phyloP scores from a whole-genome alignment of 2,329 filamentous ascomycete species.

The Pestalotiopsis sp. region DNA sequence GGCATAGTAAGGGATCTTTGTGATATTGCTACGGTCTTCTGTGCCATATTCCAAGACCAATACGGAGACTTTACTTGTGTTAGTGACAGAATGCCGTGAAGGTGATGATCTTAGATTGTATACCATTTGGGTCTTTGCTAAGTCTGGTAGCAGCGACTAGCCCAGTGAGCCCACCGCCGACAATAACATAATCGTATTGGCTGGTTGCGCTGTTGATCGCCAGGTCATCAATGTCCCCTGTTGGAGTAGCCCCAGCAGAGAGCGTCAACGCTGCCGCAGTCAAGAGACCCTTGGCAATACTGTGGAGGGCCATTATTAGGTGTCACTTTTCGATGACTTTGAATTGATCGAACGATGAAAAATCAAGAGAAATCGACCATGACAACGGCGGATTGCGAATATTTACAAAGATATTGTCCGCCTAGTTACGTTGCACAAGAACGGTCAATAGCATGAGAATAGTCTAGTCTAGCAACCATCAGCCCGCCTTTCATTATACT shows the following conservation, averaged over 20 bases:
- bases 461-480: too few relatives aligned
- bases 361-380: too few relatives aligned
- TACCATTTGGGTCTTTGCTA: constrained; percentile 14
- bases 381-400: too few relatives aligned
- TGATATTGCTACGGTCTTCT: constrained; percentile 3
- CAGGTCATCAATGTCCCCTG: neutral
- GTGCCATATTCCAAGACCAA: constrained; percentile 12
- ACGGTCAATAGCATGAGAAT: too few relatives aligned
- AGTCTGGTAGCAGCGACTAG: constrained; percentile 18
- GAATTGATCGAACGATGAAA: too few relatives aligned
- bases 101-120: neutral
- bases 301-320: too few relatives aligned
- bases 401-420: too few relatives aligned
- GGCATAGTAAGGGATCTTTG: constrained; percentile 13
- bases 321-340: too few relatives aligned
- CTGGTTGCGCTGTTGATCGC: neutral
- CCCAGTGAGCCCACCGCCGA: constrained; percentile 18
- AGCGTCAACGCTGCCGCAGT: neutral
- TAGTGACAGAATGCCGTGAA: neutral
- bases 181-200: constrained; percentile 16
- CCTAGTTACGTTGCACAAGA: too few relatives aligned
- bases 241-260: neutral
- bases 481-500: too few relatives aligned
- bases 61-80: constrained; percentile 6
- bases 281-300: neutral